Percentiles rank a stretch among this genome's conserved stretches.
These are phyloP conservation scores for Colletotrichum chlorophyti DNA, from an alignment of 2,329 filamentous ascomycete species.

Conservation along the genomic window DNA sequence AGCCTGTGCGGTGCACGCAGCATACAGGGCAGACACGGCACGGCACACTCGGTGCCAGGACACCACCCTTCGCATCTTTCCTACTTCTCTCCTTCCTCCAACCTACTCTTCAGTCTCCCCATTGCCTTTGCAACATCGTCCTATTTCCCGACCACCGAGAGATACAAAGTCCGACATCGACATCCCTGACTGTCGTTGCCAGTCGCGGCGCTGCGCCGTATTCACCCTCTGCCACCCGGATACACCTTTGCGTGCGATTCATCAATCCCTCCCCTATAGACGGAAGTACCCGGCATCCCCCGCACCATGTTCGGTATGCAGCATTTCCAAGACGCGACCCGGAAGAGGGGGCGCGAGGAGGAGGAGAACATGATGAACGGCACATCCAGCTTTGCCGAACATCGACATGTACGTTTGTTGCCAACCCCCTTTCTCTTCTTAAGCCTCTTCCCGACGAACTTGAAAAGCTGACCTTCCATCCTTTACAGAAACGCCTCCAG, in stretches of 20 bases:
- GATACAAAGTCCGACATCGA: too few species aligned
- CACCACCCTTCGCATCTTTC: not conserved
- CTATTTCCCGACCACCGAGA: too few species aligned
- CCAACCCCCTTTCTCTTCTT: not conserved
- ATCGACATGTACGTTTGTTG: constrained; percentile 53
- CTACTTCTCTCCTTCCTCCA: not conserved
- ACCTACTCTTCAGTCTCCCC: too few species aligned
- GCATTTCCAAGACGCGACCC: constrained; percentile 4
- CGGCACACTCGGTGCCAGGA: not conserved
- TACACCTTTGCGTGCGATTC: too few species aligned
- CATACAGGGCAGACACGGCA: not conserved
- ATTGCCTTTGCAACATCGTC: too few species aligned
- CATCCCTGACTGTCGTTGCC: not conserved
- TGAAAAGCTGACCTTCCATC: constrained; percentile 3
- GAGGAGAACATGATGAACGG: constrained; percentile 48
- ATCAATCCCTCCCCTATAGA: not conserved
- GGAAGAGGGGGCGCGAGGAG: constrained; percentile 41
- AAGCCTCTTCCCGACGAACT: too few species aligned
- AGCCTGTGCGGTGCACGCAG: not conserved
- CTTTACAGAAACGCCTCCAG: constrained; percentile 59
- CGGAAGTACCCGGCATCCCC: too few species aligned
- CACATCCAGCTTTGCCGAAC: constrained; percentile 53
- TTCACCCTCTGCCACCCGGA: not conserved
- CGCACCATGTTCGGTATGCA: constrained; percentile 16
- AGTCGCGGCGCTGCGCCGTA: not conserved